Base-by-base conservation (phyloP, 768 basidiomycete species). In the Auriscalpium vulgare region DNA sequence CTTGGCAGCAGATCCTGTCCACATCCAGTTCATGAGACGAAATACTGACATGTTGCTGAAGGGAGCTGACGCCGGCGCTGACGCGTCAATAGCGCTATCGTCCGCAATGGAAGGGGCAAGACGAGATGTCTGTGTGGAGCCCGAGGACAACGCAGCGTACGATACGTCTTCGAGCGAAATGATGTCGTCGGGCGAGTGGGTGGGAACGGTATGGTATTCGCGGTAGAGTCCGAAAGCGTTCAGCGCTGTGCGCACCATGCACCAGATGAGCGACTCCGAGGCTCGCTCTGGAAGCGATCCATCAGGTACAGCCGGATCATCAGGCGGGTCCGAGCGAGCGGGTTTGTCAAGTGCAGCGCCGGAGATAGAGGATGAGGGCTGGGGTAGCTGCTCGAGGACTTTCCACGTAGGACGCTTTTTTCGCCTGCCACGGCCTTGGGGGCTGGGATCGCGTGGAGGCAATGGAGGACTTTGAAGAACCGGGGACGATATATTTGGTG, bases 141-240 rank as follows among this genome's bases (percentile, higher is more conserved):
- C n/a, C n/a, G n/a, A n/a, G n/a, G n/a, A n/a, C n/a, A n/a, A n/a
- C n/a, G n/a, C n/a, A n/a, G n/a, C n/a, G n/a, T n/a, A n/a, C n/a
- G n/a, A n/a, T n/a, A n/a, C n/a, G n/a, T n/a, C n/a, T n/a, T n/a
- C n/a, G n/a, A n/a, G n/a, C n/a, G n/a, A n/a, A n/a, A n/a, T n/a
- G n/a, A n/a, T n/a, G n/a, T n/a, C n/a, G n/a, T n/a, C n/a, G n/a
- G n/a, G n/a, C n/a, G n/a, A n/a, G n/a, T n/a, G n/a, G n/a, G n/a
- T n/a, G n/a, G n/a, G n/a, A n/a, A n/a, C n/a, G n/a, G n/a, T n/a
- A n/a, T n/a, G n/a, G n/a, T n/a, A n/a, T n/a, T n/a, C n/a, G n/a
- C n/a, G n/a, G n/a, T n/a, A 50, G 34, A 50, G 35, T 4, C 50
- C 50, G n/a, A 50, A 50, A 35, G 10, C 35, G n/a, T 50, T 50